phyloP scores from a whole-genome alignment of 2,329 filamentous ascomycete genomes.

The Curvularia eragrostidis region DNA sequence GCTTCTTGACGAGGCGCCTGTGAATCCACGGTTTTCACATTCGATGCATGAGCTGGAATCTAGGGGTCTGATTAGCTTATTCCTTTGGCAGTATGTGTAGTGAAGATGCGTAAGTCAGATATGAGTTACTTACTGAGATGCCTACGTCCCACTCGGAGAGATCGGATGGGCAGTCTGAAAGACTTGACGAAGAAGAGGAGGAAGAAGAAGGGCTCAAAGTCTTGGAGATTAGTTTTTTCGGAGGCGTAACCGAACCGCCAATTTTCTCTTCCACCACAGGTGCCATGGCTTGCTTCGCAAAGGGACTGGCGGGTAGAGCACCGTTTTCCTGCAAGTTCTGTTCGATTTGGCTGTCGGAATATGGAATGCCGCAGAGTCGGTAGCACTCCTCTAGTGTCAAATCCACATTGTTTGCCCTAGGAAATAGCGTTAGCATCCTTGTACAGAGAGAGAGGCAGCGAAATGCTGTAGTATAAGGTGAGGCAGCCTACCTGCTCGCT shows the following conservation, averaged over 20 bases:
- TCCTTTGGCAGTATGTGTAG: too few relatives aligned
- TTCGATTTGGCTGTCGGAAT: neutral
- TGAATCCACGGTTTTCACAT: neutral
- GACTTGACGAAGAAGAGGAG: constrained; percentile 10
- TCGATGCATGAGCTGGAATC: neutral
- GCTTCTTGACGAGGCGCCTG: neutral
- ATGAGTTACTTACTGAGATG: constrained; percentile 12
- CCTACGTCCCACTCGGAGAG: constrained; percentile 22
- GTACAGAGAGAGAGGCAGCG: neutral
- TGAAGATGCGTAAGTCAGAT: too few relatives aligned
- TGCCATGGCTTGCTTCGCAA: neutral
- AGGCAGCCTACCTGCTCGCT: constrained; percentile 3
- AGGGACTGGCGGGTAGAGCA: neutral
- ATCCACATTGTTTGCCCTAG: constrained; percentile 1
- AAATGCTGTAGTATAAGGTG: neutral
- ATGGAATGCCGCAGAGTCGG: constrained; percentile 6
- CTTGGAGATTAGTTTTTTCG: neutral
- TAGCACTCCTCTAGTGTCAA: constrained; percentile 19
- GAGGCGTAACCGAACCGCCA: neutral
- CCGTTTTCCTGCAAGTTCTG: neutral
- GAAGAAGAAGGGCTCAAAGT: neutral
- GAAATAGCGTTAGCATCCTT: neutral
- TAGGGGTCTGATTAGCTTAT: neutral
- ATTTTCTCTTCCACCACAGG: neutral
- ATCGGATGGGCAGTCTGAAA: constrained; percentile 30